Conservation (phyloP, 202 grass and related monocot species). For the Saccharum hybrid region DNA sequence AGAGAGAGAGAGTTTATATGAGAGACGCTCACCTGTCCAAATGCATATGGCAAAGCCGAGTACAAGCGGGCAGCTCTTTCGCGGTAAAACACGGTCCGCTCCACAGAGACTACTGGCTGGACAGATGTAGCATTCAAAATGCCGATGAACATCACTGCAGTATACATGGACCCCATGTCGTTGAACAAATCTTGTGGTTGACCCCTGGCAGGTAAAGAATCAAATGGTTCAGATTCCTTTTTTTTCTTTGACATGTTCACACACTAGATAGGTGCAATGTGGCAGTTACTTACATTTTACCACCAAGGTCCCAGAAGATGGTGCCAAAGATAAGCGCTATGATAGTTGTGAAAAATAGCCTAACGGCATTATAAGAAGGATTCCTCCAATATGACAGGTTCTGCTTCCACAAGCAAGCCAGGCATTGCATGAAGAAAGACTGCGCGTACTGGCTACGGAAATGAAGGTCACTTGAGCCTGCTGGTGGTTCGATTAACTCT, state of each 20-base stretch:
- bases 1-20: too few relatives aligned
- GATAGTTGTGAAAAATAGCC: constrained; percentile 72
- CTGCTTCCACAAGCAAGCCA: constrained; percentile 92
- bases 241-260: not conserved
- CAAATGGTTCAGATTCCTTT: not conserved
- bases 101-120: constrained; percentile 81
- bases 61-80: constrained; percentile 92
- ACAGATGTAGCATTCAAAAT: constrained; percentile 65
- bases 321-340: constrained; percentile 81
- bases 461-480: too few relatives aligned
- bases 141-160: constrained; percentile 76
- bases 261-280: constrained; percentile 17
- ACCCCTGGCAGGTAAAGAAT: constrained; percentile 47
- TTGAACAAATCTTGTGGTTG: constrained; percentile 76
- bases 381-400: constrained; percentile 91
- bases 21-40: constrained; percentile 78
- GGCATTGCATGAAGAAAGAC: constrained; percentile 63
- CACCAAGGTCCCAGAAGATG: constrained; percentile 84
- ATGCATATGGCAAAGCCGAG: constrained; percentile 84
- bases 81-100: constrained; percentile 82
- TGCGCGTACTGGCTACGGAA: constrained; percentile 68
- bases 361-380: constrained; percentile 77
- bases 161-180: constrained; percentile 87
- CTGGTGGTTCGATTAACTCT: too few relatives aligned
- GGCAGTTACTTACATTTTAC: constrained; percentile 64